Base-by-base conservation (phyloP, 768 basidiomycete species). In the Symmetrospora coprosmae region DNA sequence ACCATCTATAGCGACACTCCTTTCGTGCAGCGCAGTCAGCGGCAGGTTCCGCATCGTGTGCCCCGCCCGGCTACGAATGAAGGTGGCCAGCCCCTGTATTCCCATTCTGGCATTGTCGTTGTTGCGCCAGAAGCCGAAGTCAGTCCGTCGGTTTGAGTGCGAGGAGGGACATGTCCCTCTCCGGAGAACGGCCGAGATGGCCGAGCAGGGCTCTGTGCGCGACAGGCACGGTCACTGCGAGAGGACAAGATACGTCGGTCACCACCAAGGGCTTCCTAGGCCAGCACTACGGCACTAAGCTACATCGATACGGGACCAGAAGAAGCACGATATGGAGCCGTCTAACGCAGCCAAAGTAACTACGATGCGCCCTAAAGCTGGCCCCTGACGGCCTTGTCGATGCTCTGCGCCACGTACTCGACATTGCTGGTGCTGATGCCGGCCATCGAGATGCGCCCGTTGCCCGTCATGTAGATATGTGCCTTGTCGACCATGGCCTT, bases 391-490 rank as follows among this genome's bases (percentile, higher is more conserved):
- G 83, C 86, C 68, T 81, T 81, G 73, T 86, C 79, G 59, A 92
- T 84, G 69, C 82, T 81, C 74, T 87, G 78, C 2, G 89, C 87
- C 72, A 94, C 90, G 77, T 91, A 87, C 68, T 83, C 82, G 67
- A 92, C 81, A 77, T 92, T 92, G 70, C 74, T 71, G 62, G 74
- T 74, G 76, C 91, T 92, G 70, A 92, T 74, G 33, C 87, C 89
- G 63, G 88, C 87, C 87, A 91, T 92, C 41, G 86, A 87, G 68
- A 91, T 89, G 66, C 89, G 61, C 3, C 61, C 89, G 72, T 91
- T 85, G 59, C 79, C 77, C n/a, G 89, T 91, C 85, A 91, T 85
- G 74, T 92, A 92, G 64, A 92, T 77, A 71, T 91, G 87, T 3
- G 86, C 86, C 71, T 85, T 86, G 72, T 88, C 81, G 16, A 89